These are phyloP conservation scores for Botryotinia narcissicola DNA, from an alignment of 2,329 filamentous ascomycete species.

Conservation along the genomic window DNA sequence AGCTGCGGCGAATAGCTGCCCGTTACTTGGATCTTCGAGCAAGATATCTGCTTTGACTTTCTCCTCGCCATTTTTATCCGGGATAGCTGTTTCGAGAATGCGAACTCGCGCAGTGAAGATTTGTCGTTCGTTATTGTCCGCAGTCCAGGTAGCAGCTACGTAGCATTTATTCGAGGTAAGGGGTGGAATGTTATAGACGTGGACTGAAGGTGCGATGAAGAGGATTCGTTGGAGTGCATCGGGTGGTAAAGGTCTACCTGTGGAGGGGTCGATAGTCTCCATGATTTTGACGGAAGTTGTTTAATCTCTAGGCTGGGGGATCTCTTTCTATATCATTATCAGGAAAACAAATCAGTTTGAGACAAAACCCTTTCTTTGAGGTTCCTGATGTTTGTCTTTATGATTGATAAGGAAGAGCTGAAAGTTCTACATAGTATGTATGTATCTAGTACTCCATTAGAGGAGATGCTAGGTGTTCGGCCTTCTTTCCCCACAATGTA, in stretches of 20 bases:
- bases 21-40: constrained; percentile 71
- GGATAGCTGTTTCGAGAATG: constrained; percentile 70
- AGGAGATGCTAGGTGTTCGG: background rate
- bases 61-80: constrained; percentile 44
- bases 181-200: constrained; percentile 86
- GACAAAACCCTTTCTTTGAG: background rate
- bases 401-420: background rate
- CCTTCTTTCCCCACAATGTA: constrained; percentile 13
- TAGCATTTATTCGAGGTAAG: constrained; percentile 76
- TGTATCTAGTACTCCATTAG: too few species aligned
- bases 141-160: constrained; percentile 74
- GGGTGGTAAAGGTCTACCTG: constrained; percentile 62
- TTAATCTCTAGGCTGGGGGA: background rate
- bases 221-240: constrained; percentile 84
- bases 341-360: background rate
- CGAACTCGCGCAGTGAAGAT: constrained; percentile 86
- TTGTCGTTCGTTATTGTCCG: constrained; percentile 62
- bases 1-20: constrained; percentile 78
- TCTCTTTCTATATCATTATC: background rate
- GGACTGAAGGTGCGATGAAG: constrained; percentile 70
- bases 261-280: constrained; percentile 63
- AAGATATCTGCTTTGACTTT: constrained; percentile 71
- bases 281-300: constrained; percentile 22
- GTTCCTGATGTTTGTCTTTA: background rate
- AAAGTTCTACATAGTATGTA: background rate